Conservation (phyloP, 805 yeast genomes). For the Saccharomycopsis olivae region DNA sequence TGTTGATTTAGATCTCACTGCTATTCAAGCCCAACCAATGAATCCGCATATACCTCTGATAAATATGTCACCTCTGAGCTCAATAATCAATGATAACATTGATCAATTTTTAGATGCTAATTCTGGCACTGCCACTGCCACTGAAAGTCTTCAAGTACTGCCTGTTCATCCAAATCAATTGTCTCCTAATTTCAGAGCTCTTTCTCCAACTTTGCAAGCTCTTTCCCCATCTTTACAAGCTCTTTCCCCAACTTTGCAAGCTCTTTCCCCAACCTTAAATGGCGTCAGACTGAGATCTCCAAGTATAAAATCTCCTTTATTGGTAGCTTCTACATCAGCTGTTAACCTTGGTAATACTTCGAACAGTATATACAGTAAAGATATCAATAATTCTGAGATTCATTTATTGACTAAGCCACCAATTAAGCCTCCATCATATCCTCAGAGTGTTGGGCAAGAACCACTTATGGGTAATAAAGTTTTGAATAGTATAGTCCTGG, state of each 20-base stretch:
- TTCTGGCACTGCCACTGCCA: slow-evolving; percentile 1
- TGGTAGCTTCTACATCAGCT: background rate
- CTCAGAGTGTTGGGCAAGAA: slow-evolving; percentile 1
- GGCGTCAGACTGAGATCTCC: background rate
- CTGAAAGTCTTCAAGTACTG: background rate
- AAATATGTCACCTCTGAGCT: background rate
- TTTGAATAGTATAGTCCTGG: background rate
- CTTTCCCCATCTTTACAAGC: slow-evolving; percentile 9
- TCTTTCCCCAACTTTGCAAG: slow-evolving; percentile 17
- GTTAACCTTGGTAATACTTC: background rate
- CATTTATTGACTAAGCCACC: slow-evolving; percentile 16
- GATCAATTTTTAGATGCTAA: slow-evolving; percentile 1
- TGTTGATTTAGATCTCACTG: slow-evolving; percentile 16
- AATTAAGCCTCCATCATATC: slow-evolving; percentile 16
- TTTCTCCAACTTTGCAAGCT: slow-evolving; percentile 17
- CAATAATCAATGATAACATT: background rate
- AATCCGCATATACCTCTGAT: background rate
- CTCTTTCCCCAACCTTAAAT: slow-evolving; percentile 10
- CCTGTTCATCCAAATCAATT: slow-evolving; percentile 1
- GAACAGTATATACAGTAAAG: background rate
- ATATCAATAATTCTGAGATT: background rate
- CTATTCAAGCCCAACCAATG: slow-evolving; percentile 18
- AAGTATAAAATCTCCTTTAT: slow-evolving; percentile 1
- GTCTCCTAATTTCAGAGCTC: slow-evolving; percentile 17
- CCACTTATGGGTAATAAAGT: background rate